A percentile compares a stretch with the other conserved stretches of the same genome.
These are phyloP conservation scores for Rhodotorula sp. DNA, from an alignment of 1,284 basidiomycete genomes.

Conservation along the genomic window DNA sequence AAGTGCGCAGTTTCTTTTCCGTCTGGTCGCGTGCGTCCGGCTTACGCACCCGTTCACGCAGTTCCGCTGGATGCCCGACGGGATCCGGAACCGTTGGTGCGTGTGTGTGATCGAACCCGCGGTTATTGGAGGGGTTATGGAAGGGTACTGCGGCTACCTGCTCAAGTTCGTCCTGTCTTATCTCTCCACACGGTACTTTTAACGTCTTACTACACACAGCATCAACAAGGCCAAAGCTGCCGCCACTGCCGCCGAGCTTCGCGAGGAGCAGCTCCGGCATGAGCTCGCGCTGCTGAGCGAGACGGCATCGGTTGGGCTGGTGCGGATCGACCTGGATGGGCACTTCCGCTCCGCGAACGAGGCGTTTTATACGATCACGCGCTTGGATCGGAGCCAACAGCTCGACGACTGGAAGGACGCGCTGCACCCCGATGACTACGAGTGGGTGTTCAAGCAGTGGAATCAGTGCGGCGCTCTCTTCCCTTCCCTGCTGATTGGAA, in stretches of 20 bases:
- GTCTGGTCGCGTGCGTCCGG: background rate
- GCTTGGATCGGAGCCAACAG: background rate
- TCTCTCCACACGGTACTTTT: background rate
- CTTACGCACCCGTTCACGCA: background rate
- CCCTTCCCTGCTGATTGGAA: no score
- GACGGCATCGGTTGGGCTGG: constrained; percentile 20
- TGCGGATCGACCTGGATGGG: constrained; percentile 19
- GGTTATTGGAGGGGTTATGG: constrained; percentile 7
- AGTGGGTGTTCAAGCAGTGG: constrained; percentile 6
- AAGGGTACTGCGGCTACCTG: constrained; percentile 17
- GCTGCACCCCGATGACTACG: constrained; percentile 20
- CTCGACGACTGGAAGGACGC: constrained; percentile 13
- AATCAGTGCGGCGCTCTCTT: background rate
- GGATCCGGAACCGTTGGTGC: constrained; percentile 2
- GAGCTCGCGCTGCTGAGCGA: constrained; percentile 23
- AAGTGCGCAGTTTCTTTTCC: constrained; percentile 15
- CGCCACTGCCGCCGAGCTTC: constrained; percentile 4
- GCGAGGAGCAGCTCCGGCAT: constrained; percentile 16
- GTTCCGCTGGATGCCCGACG: constrained; percentile 15
- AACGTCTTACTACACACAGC: background rate
- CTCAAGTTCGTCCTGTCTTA: constrained; percentile 7
- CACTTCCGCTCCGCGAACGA: constrained; percentile 23
- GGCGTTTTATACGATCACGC: constrained; percentile 11
- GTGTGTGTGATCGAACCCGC: constrained; percentile 8
- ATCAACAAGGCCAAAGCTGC: constrained; percentile 28